These are phyloP conservation scores for Arxiozyma bovina DNA, from an alignment of 1,139 yeast species.

Conservation along the genomic window DNA sequence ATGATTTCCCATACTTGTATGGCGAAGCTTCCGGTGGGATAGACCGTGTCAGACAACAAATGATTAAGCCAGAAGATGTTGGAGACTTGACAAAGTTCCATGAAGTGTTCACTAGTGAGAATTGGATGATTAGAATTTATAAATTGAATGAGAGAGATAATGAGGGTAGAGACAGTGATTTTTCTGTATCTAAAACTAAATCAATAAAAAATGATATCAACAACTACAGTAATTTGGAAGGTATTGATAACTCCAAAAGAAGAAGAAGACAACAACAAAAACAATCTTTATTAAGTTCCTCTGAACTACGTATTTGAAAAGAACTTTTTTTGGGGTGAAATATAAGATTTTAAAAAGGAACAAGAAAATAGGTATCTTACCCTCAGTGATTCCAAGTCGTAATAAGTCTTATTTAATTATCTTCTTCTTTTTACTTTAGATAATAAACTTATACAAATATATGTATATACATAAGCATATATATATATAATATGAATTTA, in stretches of 20 bases:
- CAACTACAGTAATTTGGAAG: background rate
- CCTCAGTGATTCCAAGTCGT: background rate
- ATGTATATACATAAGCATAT: background rate
- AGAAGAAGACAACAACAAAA: background rate
- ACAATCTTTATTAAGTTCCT: background rate
- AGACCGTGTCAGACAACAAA: conserved; percentile 87
- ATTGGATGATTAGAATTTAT: conserved; percentile 94
- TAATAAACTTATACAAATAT: background rate
- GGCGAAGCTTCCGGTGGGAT: conserved; percentile 48
- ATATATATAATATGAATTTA: background rate
- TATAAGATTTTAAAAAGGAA: too few species aligned
- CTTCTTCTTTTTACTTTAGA: background rate
- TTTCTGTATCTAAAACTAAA: conserved; percentile 19
- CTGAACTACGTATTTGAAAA: background rate
- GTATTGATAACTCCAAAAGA: conserved; percentile 8
- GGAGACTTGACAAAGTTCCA: conserved; percentile 71
- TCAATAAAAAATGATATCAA: background rate
- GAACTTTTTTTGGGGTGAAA: background rate
- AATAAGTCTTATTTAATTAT: background rate
- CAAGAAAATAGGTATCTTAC: too few species aligned
- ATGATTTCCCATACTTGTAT: conserved; percentile 71
- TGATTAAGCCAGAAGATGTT: conserved; percentile 46
- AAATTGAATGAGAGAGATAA: conserved; percentile 85
- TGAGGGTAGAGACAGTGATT: conserved; percentile 58
- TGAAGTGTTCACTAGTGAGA: conserved; percentile 91